Percentiles rank a stretch among this genome's conserved stretches.
Evolutionary conservation across 768 basidiomycete species (phyloP).

Genomic region (Russula virescens): DNA sequence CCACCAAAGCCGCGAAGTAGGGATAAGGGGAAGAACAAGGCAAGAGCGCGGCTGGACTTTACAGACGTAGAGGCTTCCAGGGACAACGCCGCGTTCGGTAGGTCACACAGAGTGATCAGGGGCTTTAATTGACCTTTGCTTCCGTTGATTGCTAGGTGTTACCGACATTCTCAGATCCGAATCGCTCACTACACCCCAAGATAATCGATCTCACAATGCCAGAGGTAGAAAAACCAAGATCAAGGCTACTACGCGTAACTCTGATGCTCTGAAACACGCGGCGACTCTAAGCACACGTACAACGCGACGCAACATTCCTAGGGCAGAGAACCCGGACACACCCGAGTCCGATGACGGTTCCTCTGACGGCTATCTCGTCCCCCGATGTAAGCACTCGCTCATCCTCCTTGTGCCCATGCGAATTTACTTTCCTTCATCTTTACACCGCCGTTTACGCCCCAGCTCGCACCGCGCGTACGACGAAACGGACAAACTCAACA

Average conservation of each 20-base stretch:
- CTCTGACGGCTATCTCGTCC: neutral
- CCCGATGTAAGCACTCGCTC: neutral
- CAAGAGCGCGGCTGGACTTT: neutral
- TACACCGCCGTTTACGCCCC: neutral
- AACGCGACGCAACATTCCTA: neutral
- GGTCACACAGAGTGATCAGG: no score
- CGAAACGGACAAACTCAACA: neutral
- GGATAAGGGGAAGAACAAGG: neutral
- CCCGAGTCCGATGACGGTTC: neutral
- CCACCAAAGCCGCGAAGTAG: neutral
- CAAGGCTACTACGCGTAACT: neutral
- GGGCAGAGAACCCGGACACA: neutral
- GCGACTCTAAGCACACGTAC: neutral
- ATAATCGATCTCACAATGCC: neutral
- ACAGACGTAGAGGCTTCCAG: neutral
- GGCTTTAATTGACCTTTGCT: neutral
- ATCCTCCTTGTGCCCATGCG: neutral
- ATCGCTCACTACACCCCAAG: neutral
- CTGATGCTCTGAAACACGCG: neutral
- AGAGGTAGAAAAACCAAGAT: neutral
- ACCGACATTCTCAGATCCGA: neutral
- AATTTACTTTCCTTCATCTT: neutral
- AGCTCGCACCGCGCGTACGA: neutral
- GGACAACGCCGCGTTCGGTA: neutral
- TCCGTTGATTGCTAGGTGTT: neutral